Evolutionary conservation across 768 basidiomycete genomes (phyloP).

Genomic region (Clitopilus hobsonii): DNA sequence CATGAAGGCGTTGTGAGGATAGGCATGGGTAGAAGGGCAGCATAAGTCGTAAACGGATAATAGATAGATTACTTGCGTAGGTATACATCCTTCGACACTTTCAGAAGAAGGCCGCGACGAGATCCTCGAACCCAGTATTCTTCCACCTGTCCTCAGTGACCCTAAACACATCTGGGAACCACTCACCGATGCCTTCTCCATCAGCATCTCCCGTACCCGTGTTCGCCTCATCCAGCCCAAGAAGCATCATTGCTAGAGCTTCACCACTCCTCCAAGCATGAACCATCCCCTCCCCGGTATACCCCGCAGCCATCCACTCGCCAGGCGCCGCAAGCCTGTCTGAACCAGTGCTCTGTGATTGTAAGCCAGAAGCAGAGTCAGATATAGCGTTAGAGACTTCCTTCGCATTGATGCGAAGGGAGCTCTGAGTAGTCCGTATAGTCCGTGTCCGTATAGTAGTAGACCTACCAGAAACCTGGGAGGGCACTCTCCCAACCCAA

Average conservation of each 20-base stretch:
- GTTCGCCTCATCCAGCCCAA: conserved; percentile 27
- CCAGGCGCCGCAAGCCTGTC: conserved; percentile 33
- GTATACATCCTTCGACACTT: too few relatives aligned
- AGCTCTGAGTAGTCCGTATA: background rate
- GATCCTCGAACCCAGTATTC: conserved; percentile 33
- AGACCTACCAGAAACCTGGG: conserved; percentile 37
- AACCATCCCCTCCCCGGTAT: conserved; percentile 71
- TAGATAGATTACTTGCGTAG: background rate
- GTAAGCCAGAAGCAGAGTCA: background rate
- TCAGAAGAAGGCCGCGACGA: conserved; percentile 15
- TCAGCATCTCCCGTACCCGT: conserved; percentile 8
- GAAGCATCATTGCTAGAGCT: conserved; percentile 57
- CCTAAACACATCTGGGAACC: conserved; percentile 47
- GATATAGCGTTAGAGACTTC: background rate
- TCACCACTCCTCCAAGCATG: conserved; percentile 62
- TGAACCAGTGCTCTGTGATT: background rate
- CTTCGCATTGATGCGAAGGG: conserved; percentile 5
- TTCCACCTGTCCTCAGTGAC: conserved; percentile 47
- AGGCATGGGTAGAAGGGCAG: background rate
- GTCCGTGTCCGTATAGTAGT: conserved; percentile 9
- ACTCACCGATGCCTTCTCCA: conserved; percentile 19
- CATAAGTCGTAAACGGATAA: background rate
- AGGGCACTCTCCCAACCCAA: conserved; percentile 67
- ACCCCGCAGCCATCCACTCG: conserved; percentile 72
- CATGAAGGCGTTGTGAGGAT: background rate